A percentile compares a stretch with the other conserved stretches of the same genome.
Conservation (phyloP, 371 early-diverging fungal genomes). For the Gilbertella persicaria region DNA sequence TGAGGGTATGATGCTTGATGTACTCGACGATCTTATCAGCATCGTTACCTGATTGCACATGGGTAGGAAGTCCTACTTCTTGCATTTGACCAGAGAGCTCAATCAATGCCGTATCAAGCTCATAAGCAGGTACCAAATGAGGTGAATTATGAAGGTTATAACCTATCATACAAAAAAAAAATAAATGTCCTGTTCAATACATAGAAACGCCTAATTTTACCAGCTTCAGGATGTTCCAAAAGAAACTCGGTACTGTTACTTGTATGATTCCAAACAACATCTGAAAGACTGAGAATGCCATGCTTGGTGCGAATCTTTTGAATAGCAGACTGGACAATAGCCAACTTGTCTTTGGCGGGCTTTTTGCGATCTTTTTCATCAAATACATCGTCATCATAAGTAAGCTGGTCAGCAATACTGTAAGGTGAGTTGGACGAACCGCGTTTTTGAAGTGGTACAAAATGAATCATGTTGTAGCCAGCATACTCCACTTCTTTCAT, state of each 20-base stretch:
- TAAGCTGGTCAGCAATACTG: constrained; percentile 90
- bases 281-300: constrained; percentile 81
- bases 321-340: constrained; percentile 56
- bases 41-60: constrained; percentile 65
- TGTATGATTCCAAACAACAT: constrained; percentile 98
- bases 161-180: constrained; percentile 53
- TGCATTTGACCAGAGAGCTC: constrained; percentile 66
- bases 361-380: constrained; percentile 41
- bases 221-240: constrained; percentile 93
- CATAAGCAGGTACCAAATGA: constrained; percentile 90
- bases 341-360: constrained; percentile 59
- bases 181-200: not conserved
- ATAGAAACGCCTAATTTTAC: constrained; percentile 29
- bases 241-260: constrained; percentile 90
- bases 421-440: constrained; percentile 95
- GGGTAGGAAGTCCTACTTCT: constrained; percentile 47
- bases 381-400: constrained; percentile 84
- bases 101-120: constrained; percentile 85
- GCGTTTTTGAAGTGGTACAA: constrained; percentile 90
- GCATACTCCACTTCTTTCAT: constrained; percentile 66
- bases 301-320: constrained; percentile 58
- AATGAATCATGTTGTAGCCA: constrained; percentile 97
- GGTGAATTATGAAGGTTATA: constrained; percentile 95
- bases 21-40: constrained; percentile 64
- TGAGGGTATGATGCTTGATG: constrained; percentile 62